phyloP scores from a whole-genome alignment of 208 protist genomes.

The Acanthamoeba healyi region DNA sequence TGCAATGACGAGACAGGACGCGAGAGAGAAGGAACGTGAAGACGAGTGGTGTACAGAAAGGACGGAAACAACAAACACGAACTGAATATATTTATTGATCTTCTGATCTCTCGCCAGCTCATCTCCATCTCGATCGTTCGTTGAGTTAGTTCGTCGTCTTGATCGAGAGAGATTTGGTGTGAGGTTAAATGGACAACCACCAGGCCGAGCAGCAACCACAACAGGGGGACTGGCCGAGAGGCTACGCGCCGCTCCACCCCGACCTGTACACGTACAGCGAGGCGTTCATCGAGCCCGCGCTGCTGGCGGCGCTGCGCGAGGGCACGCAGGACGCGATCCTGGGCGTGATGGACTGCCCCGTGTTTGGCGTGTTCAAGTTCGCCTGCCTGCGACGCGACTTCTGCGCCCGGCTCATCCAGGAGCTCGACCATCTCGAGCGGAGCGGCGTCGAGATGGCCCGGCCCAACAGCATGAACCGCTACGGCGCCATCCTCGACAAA shows the following conservation, averaged over 20 bases:
- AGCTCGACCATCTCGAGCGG: constrained; percentile 54
- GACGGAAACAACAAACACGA: background rate
- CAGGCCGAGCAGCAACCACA: too few species aligned
- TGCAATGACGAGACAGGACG: background rate
- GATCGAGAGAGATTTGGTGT: background rate
- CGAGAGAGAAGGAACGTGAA: background rate
- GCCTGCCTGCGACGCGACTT: constrained; percentile 19
- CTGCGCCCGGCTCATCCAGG: constrained; percentile 12
- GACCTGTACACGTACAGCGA: constrained; percentile 47
- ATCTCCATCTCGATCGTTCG: too few species aligned
- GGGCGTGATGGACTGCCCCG: constrained; percentile 12
- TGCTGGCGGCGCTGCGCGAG: background rate
- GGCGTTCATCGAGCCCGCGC: constrained; percentile 23
- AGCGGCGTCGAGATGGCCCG: constrained; percentile 21
- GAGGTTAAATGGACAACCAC: background rate
- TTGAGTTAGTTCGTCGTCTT: too few species aligned
- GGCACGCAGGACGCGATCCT: constrained; percentile 33
- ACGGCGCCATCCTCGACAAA: constrained; percentile 50
- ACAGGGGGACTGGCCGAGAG: too few species aligned
- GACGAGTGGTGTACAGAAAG: background rate
- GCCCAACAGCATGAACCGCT: constrained; percentile 65
- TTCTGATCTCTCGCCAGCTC: too few species aligned
- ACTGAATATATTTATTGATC: background rate
- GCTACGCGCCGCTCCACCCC: constrained; percentile 57
- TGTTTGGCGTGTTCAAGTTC: constrained; percentile 53